Percentiles rank a stretch among this genome's conserved stretches.
phyloP scores from a whole-genome alignment of 306 rosid species.

The Begonia loranthoides region DNA sequence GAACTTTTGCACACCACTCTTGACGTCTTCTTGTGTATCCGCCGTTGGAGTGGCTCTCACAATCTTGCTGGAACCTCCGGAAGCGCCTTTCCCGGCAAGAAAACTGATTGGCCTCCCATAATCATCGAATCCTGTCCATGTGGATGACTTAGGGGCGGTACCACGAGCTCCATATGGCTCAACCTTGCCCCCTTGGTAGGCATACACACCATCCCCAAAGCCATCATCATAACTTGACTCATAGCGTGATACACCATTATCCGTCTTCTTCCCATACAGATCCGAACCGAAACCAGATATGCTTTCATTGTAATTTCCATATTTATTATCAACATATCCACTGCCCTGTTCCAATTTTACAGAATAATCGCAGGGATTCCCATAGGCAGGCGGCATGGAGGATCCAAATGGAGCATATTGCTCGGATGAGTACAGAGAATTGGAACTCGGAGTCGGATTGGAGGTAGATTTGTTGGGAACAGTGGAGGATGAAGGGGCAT shows the following conservation, averaged over 20 bases:
- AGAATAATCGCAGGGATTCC: constrained; percentile 38
- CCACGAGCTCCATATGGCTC: constrained; percentile 94
- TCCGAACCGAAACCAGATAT: constrained; percentile 53
- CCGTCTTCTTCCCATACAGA: constrained; percentile 38
- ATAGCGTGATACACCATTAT: constrained; percentile 19
- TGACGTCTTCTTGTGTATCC: constrained; percentile 52
- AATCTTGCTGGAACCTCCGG: constrained; percentile 31
- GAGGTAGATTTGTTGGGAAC: constrained; percentile 23
- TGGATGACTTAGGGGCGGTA: constrained; percentile 69
- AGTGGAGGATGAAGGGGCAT: constrained; percentile 27
- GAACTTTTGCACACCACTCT: constrained; percentile 62
- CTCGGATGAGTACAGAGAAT: constrained; percentile 21
- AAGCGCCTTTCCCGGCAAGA: constrained; percentile 29
- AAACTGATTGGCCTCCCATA: constrained; percentile 71
- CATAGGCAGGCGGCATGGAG: constrained; percentile 38
- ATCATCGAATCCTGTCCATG: constrained; percentile 61
- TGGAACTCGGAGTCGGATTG: constrained; percentile 18
- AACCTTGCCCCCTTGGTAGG: constrained; percentile 63
- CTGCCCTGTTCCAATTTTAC: constrained; percentile 36
- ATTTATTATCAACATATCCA: constrained; percentile 16
- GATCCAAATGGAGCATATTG: constrained; percentile 34
- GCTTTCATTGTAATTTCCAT: constrained; percentile 28
- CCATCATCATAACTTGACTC: constrained; percentile 34
- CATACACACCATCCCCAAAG: constrained; percentile 63
- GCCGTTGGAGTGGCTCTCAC: constrained; percentile 75